Base-by-base conservation (phyloP, 208 protist genomes). In the Histomonas meleagridis region DNA sequence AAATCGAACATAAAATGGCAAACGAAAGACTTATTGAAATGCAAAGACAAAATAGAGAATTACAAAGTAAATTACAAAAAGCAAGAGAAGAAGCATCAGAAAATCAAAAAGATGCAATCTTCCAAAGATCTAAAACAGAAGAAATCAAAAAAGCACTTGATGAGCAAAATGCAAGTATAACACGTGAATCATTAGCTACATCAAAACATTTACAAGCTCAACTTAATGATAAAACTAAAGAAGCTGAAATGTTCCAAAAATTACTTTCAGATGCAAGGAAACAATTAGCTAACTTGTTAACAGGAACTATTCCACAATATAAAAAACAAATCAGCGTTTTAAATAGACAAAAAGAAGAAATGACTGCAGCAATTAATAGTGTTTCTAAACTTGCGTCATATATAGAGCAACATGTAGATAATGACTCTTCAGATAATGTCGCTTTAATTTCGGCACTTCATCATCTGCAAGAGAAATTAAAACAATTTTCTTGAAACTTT, bases 51-150 rank as follows among this genome's bases (percentile, higher is more conserved):
- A 86, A 46, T 26, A 86, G 76, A 86, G 46, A 86, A 28, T 43
- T 38, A 7, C 40, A 86, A 26, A 12, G 55, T 3, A 40, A 86
- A 16, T 18, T 28, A 26, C 76, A 86, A 28, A 86, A 32, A 38
- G 40, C 76, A 38, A 18, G 28, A 16, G 76, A 86, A 38, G 76
- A 86, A 35, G 76, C 76, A 16, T 14, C 43, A 10, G 55, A 51
- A 18, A 43, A 26, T 12, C 76, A 46, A 38, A 46, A 86, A 51
- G 76, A 86, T 38, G 76, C 76, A 38, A 43, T 23, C 10, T 86
- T 86, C 76, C 76, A 86, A 18, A 32, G 76, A 46, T 26, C 76
- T 32, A 86, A 86, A n/a, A 86, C 26, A 10, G 76, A 86, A 86
- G 76, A 86, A 86, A 48, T 86, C 55, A 43, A 32, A 28, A 48